Evolutionary conservation across 768 basidiomycete species (phyloP).

Genomic region (Trametes villosa): DNA sequence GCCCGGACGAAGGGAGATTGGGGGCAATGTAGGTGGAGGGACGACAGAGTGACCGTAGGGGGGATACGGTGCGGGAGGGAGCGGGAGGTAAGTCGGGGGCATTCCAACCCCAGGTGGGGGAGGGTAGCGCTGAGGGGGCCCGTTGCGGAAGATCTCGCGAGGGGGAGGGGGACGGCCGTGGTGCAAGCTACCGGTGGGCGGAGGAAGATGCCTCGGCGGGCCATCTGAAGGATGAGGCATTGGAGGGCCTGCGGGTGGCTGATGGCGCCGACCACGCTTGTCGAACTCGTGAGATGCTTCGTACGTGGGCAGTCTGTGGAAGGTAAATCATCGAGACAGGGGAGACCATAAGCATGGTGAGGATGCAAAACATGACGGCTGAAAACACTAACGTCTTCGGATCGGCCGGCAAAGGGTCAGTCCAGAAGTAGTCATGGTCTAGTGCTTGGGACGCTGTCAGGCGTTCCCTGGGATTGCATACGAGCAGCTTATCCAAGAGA

Average conservation of each 20-base stretch:
- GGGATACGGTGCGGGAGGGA: constrained; percentile 16
- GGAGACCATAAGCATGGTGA: not conserved
- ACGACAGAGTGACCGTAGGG: constrained; percentile 4
- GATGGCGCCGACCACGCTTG: constrained; percentile 64
- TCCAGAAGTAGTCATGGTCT: constrained; percentile 95
- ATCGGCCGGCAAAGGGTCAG: constrained; percentile 84
- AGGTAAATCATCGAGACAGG: not conserved
- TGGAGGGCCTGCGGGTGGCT: constrained; percentile 30
- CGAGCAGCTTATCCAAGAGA: constrained; percentile 80
- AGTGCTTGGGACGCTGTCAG: constrained; percentile 86
- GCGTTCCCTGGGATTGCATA: constrained; percentile 81
- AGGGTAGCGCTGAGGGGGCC: constrained; percentile 27
- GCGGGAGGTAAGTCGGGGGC: constrained; percentile 11
- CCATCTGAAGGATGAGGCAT: constrained; percentile 25
- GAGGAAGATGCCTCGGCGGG: constrained; percentile 28
- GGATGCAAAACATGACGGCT: not conserved
- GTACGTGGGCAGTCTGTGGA: constrained; percentile 66
- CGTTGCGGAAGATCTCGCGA: constrained; percentile 39
- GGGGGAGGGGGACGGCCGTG: constrained; percentile 42
- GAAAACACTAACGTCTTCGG: constrained; percentile 65
- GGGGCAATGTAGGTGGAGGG: constrained; percentile 24
- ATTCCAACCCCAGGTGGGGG: constrained; percentile 9
- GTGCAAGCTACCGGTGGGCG: constrained; percentile 25
- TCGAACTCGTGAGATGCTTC: constrained; percentile 87
- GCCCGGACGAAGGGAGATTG: constrained; percentile 28